Evolutionary conservation across 805 yeast genomes (phyloP).

Genomic region (Starmerella gropengiesseri): DNA sequence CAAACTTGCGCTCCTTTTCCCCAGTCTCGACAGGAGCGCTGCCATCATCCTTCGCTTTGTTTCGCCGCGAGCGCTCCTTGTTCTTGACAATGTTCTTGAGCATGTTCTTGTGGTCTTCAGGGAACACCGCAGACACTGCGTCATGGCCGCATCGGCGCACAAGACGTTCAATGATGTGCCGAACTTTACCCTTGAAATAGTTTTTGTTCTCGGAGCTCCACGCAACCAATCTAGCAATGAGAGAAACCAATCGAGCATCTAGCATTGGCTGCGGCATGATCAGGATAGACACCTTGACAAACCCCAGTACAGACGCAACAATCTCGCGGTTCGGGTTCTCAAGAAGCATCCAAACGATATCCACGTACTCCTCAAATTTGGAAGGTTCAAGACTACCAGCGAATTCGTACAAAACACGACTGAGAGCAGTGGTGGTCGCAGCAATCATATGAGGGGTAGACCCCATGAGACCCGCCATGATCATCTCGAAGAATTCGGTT

Average conservation of each 20-base stretch:
- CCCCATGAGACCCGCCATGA: constrained; percentile 93
- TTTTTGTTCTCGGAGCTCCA: constrained; percentile 97
- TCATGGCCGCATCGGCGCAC: constrained; percentile 87
- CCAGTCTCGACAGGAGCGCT: constrained; percentile 41
- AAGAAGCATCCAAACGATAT: constrained; percentile 80
- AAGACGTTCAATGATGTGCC: constrained; percentile 84
- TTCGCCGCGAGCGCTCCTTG: constrained; percentile 73
- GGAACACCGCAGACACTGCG: constrained; percentile 68
- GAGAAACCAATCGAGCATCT: constrained; percentile 49
- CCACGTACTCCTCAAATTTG: constrained; percentile 59
- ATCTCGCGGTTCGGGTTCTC: constrained; percentile 88
- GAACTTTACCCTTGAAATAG: constrained; percentile 84
- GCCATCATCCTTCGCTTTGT: constrained; percentile 34
- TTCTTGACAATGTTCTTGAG: constrained; percentile 76
- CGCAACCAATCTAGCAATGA: constrained; percentile 63
- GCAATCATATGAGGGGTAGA: constrained; percentile 91
- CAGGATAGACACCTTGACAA: constrained; percentile 78
- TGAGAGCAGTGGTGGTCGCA: constrained; percentile 85
- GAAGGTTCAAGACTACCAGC: constrained; percentile 50
- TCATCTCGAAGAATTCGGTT: constrained; percentile 80
- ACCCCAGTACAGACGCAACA: constrained; percentile 88
- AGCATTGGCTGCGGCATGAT: constrained; percentile 72
- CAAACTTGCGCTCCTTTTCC: constrained; percentile 37
- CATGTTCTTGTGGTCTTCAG: constrained; percentile 79
- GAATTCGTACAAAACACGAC: constrained; percentile 80